Percentiles rank a stretch among this genome's conserved stretches.
phyloP scores from a whole-genome alignment of 1,139 yeast genomes.

The Casaregolazyma lundiana region DNA sequence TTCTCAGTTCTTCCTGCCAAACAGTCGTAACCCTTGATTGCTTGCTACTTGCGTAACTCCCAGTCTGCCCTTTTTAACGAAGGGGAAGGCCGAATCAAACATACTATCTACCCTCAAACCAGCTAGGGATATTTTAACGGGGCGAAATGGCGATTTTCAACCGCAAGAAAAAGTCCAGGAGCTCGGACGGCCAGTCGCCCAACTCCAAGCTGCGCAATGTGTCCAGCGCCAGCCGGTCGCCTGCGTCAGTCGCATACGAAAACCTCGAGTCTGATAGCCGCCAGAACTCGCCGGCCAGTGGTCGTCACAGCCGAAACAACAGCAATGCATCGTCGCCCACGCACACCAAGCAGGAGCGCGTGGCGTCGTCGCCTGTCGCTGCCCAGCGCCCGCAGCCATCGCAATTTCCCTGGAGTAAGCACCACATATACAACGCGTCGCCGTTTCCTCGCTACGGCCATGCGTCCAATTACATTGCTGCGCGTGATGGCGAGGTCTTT shows the following conservation, averaged over 20 bases:
- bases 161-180: slow-evolving; percentile 7
- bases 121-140: neutral
- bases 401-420: slow-evolving; percentile 72
- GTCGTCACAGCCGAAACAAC: neutral
- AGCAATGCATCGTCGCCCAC: neutral
- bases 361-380: neutral
- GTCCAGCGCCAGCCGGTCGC: slow-evolving; percentile 3
- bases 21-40: neutral
- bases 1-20: too few relatives aligned
- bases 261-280: slow-evolving; percentile 1
- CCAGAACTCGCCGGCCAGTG: slow-evolving; percentile 2
- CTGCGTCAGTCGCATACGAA: slow-evolving; percentile 2
- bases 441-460: slow-evolving; percentile 96
- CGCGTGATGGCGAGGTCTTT: slow-evolving; percentile 69
- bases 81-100: too few relatives aligned
- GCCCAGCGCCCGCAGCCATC: slow-evolving; percentile 13
- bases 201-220: slow-evolving; percentile 2
- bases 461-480: slow-evolving; percentile 73
- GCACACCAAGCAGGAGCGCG: neutral
- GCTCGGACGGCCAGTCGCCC: neutral
- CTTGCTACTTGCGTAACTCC: slow-evolving; percentile 1
- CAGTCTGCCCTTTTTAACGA: neutral
- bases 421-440: slow-evolving; percentile 58
- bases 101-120: neutral
- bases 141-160: slow-evolving; percentile 6